Evolutionary conservation across 2,329 filamentous ascomycete species (phyloP).

Genomic region (Cladosporium cucumerinum): DNA sequence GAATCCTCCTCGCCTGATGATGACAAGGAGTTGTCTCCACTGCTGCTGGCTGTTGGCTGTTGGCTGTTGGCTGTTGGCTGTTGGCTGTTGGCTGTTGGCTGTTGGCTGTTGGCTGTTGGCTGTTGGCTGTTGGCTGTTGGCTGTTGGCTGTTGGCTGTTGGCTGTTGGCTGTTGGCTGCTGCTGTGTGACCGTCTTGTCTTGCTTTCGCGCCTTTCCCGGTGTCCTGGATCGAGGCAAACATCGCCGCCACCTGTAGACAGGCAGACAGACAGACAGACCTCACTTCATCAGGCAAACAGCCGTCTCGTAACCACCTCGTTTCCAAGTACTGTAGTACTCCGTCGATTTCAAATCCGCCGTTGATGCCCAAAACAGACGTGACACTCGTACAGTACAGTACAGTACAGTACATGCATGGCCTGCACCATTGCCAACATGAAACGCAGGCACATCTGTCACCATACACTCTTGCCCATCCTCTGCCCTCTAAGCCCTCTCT

Average conservation of each 20-base stretch:
- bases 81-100: no score
- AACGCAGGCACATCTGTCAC: not conserved
- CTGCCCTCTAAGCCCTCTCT: not conserved
- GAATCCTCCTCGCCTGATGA: slow-evolving; percentile 3
- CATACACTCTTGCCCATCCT: not conserved
- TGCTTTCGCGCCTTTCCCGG: not conserved
- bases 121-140: no score
- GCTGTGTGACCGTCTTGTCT: slow-evolving; percentile 9
- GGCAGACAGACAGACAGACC: not conserved
- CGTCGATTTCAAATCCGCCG: not conserved
- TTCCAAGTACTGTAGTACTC: not conserved
- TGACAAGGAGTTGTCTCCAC: not conserved
- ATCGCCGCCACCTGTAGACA: not conserved
- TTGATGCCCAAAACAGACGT: not conserved
- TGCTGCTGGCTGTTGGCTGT: not conserved
- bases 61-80: no score
- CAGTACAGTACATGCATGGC: not conserved
- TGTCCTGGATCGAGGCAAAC: not conserved
- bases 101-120: no score
- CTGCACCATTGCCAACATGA: not conserved
- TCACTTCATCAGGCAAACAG: not conserved
- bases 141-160: no score
- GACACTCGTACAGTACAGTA: not conserved
- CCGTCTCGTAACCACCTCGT: not conserved
- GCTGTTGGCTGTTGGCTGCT: not conserved